Base-by-base conservation (phyloP, 768 basidiomycete genomes). In the Mycena amicta region DNA sequence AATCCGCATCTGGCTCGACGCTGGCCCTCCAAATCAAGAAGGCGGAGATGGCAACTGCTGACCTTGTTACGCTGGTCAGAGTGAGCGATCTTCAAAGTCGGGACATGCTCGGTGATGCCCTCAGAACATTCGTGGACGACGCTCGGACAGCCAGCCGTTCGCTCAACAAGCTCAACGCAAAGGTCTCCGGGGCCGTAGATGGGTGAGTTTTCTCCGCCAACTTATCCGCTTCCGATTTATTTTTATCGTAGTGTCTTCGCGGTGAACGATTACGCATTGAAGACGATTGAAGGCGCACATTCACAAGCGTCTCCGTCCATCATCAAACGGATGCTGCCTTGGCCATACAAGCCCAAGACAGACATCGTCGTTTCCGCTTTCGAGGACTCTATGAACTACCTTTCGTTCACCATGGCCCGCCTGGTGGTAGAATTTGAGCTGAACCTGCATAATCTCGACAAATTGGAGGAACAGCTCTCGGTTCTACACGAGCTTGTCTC, bases 41-140 rank as follows among this genome's bases (percentile, higher is more conserved):
- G 69, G 86, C 89, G 15, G 87, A 92, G 64, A 86, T 92, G 82
- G 91, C 89, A 15, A 89, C 87, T 1, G 75, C 71, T 23, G 90
- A 93, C 67, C 76, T 93, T 52, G 74, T 82, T 15, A 78, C 83
- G 4, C 75, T 90, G 27, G 85, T 92, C 16, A 79, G 78, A 16
- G 71, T 80, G 58, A 92, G 90, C 68, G 74, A 86, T 16, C 70
- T 93, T 66, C 81, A 75, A 57, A 82, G 83, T 23, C 83, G 76
- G 53, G 86, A 90, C n/a, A 57, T 68, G 22, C 66, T 93, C 11
- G 85, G 82, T 18, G 73, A 80, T 11, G 65, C 75, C 16, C 72
- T 92, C 61, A 61, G 59, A 15, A 77, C 75, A 3, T 90, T 92
- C 66, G 80, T 84, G 2, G 69, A 71, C 5, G 85, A 87, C 62